phyloP scores from a whole-genome alignment of 2,329 filamentous ascomycete genomes.

The Neobulgaria alba region DNA sequence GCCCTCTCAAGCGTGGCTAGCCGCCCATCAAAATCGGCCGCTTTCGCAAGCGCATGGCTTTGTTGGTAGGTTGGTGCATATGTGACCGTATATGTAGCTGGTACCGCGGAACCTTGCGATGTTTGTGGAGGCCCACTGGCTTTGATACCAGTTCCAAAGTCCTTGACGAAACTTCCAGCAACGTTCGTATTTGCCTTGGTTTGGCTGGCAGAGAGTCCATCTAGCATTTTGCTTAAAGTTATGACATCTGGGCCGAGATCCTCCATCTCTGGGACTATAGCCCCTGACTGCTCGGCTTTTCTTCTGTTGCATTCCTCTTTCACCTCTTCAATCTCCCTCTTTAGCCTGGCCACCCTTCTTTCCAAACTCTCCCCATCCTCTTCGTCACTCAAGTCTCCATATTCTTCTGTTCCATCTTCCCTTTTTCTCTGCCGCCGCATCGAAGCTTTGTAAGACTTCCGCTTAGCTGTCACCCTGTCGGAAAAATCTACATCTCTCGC shows the following conservation, averaged over 20 bases:
- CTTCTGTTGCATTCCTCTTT: conserved; percentile 49
- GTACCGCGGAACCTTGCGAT: conserved; percentile 18
- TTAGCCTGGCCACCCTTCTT: conserved; percentile 71
- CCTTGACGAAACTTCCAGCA: conserved; percentile 23
- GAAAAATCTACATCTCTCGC: conserved; percentile 79
- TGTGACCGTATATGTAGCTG: conserved; percentile 53
- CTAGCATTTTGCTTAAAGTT: conserved; percentile 63
- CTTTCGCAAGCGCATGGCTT: conserved; percentile 65
- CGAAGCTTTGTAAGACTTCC: conserved; percentile 73
- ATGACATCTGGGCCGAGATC: conserved; percentile 49
- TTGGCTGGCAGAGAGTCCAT: conserved; percentile 45
- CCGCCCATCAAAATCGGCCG: conserved; percentile 80
- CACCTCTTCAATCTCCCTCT: conserved; percentile 71
- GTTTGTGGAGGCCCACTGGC: conserved; percentile 22
- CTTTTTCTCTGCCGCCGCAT: conserved; percentile 56
- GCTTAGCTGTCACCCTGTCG: conserved; percentile 73
- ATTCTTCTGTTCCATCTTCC: conserved; percentile 54
- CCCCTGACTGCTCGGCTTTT: conserved; percentile 37
- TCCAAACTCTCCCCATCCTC: conserved; percentile 68
- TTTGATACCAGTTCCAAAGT: conserved; percentile 22
- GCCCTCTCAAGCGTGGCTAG: conserved; percentile 71
- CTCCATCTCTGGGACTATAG: conserved; percentile 30
- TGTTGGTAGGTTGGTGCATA: conserved; percentile 58
- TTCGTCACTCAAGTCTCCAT: conserved; percentile 70
- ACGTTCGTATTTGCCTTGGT: conserved; percentile 9